These are phyloP conservation scores for Prillingera fragicola DNA, from an alignment of 1,284 basidiomycete species.

Conservation along the genomic window DNA sequence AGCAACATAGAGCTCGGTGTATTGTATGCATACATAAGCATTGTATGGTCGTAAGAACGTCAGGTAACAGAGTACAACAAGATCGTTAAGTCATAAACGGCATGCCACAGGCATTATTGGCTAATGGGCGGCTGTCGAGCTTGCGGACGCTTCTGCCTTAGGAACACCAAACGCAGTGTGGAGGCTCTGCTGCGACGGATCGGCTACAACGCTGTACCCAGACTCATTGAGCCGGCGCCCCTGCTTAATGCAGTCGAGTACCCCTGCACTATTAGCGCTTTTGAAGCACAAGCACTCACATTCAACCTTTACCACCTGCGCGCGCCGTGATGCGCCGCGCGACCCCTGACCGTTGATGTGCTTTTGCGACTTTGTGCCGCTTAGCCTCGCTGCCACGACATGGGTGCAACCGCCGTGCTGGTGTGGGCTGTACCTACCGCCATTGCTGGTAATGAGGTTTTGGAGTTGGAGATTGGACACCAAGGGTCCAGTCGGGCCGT, in stretches of 20 bases:
- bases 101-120: no score
- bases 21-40: conserved; percentile 13
- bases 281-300: conserved; percentile 30
- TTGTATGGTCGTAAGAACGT: neutral
- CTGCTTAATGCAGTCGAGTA: conserved; percentile 40
- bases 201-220: conserved; percentile 39
- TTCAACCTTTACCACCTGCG: conserved; percentile 41
- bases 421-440: conserved; percentile 37
- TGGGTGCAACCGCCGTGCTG: conserved; percentile 40
- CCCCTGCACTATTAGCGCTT: conserved; percentile 29
- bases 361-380: conserved; percentile 45
- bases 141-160: conserved; percentile 14
- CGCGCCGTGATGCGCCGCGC: conserved; percentile 28
- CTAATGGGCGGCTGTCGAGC: no score
- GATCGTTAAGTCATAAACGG: neutral
- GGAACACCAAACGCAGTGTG: conserved; percentile 34
- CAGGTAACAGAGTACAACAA: neutral
- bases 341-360: conserved; percentile 42
- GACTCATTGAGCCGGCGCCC: conserved; percentile 38
- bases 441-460: conserved; percentile 44
- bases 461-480: conserved; percentile 47
- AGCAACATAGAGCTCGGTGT: conserved; percentile 5
- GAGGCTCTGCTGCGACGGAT: conserved; percentile 39
- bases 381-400: conserved; percentile 42
- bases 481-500: conserved; percentile 44